phyloP scores from a whole-genome alignment of 768 basidiomycete species.

The Mycena vulgaris region DNA sequence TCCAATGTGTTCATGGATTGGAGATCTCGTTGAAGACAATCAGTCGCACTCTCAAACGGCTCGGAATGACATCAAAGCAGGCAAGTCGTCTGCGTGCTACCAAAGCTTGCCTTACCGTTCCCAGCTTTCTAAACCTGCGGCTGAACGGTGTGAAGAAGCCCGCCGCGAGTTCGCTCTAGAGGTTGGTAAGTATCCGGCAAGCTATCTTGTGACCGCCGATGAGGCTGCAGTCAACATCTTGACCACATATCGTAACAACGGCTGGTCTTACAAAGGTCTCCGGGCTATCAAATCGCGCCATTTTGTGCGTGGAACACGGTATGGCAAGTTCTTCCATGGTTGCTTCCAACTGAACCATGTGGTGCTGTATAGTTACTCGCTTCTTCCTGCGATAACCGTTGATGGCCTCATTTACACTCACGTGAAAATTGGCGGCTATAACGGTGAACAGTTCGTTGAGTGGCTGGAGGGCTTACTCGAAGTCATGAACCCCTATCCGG shows the following conservation, averaged over 20 bases:
- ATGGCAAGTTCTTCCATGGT: neutral
- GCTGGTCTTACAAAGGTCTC: neutral
- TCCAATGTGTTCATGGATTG: constrained; percentile 5
- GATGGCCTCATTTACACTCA: too few relatives aligned
- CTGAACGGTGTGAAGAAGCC: neutral
- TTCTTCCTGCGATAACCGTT: too few relatives aligned
- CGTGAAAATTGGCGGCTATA: too few relatives aligned
- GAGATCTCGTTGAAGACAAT: constrained; percentile 4
- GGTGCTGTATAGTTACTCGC: neutral
- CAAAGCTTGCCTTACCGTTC: too few relatives aligned
- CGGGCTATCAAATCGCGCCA: neutral
- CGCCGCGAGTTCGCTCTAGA: too few relatives aligned
- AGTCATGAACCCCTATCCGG: too few relatives aligned
- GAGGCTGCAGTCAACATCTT: neutral
- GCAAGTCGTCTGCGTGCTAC: too few relatives aligned
- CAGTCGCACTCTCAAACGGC: constrained; percentile 2
- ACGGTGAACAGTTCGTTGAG: too few relatives aligned
- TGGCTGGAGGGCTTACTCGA: too few relatives aligned
- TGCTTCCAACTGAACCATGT: neutral
- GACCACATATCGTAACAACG: neutral
- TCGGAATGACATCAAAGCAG: too few relatives aligned
- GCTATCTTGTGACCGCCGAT: too few relatives aligned
- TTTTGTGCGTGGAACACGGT: neutral
- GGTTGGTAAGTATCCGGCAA: neutral
- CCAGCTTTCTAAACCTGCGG: neutral